These are phyloP conservation scores for Boeremia exigua DNA, from an alignment of 2,329 filamentous ascomycete genomes.

Conservation along the genomic window DNA sequence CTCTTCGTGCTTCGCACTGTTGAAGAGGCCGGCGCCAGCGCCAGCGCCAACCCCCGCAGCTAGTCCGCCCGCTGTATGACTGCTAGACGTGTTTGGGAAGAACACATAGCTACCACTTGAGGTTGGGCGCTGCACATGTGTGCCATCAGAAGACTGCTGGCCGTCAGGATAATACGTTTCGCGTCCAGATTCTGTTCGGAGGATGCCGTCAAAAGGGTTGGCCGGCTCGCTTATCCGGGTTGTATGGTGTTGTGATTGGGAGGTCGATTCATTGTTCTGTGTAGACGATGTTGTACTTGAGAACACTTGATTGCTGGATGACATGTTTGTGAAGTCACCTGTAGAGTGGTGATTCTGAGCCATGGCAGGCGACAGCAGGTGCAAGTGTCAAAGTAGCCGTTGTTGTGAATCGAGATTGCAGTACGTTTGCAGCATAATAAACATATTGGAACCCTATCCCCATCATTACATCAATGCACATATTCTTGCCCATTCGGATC, in stretches of 20 bases:
- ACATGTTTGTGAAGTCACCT: slow-evolving; percentile 16
- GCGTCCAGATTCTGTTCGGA: slow-evolving; percentile 35
- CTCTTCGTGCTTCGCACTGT: neutral
- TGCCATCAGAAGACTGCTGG: slow-evolving; percentile 8
- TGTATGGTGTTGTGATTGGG: slow-evolving; percentile 10
- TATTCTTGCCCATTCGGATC: slow-evolving; percentile 8
- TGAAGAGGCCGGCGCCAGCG: slow-evolving; percentile 10
- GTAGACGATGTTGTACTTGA: slow-evolving; percentile 1
- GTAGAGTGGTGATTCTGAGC: slow-evolving; percentile 19
- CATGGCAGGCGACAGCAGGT: slow-evolving; percentile 19
- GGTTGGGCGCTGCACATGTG: neutral
- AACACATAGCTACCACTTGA: slow-evolving; percentile 8
- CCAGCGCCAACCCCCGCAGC: neutral
- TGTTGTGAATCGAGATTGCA: neutral
- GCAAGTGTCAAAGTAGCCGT: slow-evolving; percentile 2
- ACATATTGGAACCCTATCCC: slow-evolving; percentile 1
- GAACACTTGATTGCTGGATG: slow-evolving; percentile 11
- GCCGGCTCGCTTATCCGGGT: neutral
- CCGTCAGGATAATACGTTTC: slow-evolving; percentile 41
- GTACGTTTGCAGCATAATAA: slow-evolving; percentile 13
- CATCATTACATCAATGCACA: slow-evolving; percentile 14
- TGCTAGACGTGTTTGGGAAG: neutral
- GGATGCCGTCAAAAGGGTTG: slow-evolving; percentile 22
- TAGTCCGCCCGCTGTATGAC: slow-evolving; percentile 4
- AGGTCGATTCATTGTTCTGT: neutral